Conservation (phyloP, 176 grass and related monocot species). For the Bonia amplexicaulis region DNA sequence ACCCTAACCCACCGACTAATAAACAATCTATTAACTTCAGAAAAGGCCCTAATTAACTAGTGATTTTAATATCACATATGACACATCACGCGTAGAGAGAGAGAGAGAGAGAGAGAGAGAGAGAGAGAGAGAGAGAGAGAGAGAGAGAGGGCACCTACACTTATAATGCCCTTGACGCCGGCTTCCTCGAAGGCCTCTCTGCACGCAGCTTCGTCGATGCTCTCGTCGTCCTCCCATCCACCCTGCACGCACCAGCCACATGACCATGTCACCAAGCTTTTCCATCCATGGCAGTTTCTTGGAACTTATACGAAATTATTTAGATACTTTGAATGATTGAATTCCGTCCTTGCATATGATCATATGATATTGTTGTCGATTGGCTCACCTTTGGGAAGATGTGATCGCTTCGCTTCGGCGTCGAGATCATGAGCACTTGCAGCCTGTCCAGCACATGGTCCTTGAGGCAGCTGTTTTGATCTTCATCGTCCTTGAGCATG, state of each 20-base stretch:
- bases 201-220: conserved; percentile 59
- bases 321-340: conserved; percentile 20
- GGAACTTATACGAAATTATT: not conserved
- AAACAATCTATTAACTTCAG: not conserved
- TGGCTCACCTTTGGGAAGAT: conserved; percentile 74
- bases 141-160: conserved; percentile 32
- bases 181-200: conserved; percentile 85
- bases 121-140: not conserved
- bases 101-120: not conserved
- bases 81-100: conserved; percentile 14
- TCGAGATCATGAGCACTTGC: conserved; percentile 79
- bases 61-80: not conserved
- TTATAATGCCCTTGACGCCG: conserved; percentile 65
- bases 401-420: conserved; percentile 58
- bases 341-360: not conserved
- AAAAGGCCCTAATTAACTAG: not conserved
- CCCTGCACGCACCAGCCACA: conserved; percentile 40
- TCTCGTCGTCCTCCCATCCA: conserved; percentile 88
- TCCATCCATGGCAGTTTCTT: conserved; percentile 13
- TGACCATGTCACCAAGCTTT: conserved; percentile 10
- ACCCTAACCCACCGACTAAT: not conserved
- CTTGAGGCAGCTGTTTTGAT: not conserved
- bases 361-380: not conserved
- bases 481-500: conserved; percentile 20
- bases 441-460: conserved; percentile 39